Base-by-base conservation (phyloP, 805 yeast genomes). In the Middelhovenomyces tepae region DNA sequence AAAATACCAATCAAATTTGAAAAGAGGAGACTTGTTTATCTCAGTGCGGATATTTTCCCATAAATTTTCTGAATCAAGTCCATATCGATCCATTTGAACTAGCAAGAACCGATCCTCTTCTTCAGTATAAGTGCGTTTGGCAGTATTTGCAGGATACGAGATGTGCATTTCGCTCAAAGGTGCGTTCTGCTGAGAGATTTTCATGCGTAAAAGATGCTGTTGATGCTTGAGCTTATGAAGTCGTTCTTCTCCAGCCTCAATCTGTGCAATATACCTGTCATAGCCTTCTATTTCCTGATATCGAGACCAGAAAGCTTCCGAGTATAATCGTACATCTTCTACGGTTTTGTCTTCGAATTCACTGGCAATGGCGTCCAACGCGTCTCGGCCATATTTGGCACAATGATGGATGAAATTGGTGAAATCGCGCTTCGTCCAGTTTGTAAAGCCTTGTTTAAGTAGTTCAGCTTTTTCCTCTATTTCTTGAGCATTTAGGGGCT, bases 91-190 rank as follows among this genome's bases (percentile, higher is more conserved):
- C 52, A 85, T 60, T 60, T 80, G 83, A 5, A 85, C 71, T 36
- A 91, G 58, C 44, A 89, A 61, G 56, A 81, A 89, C 43, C 95
- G 67, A 54, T 89, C 98, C 51, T 89, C 96, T 39, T 80, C 94
- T 27, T 82, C 91, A 7, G 84, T 73, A 56, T 76, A 91, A 1
- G 77, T 68, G 50, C 76, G 73, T 48, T 73, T 72, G 5, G 78
- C 62, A 3, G 80, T 71, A n/a, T 71, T 65, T 7, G 93, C 85
- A 3, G 94, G 94, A 44, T 69, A 75, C 41, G 73, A 71, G 37
- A 89, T 65, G 2, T 56, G 65, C 50, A 89, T 59, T 38, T 86
- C 87, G 45, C 75, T 76, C 39, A 89, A 61, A 11, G 98, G 98
- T 39, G 75, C 73, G 18, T 63, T 61, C 53, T 75, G 84, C 41